These are phyloP conservation scores for Amauroascus verrucosus DNA, from an alignment of 2,329 filamentous ascomycete genomes.

Conservation along the genomic window DNA sequence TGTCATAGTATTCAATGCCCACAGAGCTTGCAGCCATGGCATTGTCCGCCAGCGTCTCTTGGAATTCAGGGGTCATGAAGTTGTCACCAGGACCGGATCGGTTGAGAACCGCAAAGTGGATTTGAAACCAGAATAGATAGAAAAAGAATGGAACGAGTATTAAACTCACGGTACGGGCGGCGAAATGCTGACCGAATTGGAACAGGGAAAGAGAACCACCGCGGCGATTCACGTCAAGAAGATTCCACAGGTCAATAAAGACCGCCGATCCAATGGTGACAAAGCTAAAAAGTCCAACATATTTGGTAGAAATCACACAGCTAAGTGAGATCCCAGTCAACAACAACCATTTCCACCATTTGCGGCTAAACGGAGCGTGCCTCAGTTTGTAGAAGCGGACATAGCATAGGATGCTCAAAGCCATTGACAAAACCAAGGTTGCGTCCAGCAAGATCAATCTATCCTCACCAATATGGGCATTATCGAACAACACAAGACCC, in stretches of 20 bases:
- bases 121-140: conserved; percentile 99
- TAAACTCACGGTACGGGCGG: conserved; percentile 71
- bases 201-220: conserved; percentile 69
- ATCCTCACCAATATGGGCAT: conserved; percentile 94
- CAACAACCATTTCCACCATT: conserved; percentile 99
- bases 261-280: conserved; percentile 93
- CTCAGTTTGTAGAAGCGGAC: conserved; percentile 96
- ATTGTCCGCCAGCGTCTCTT: conserved; percentile 93
- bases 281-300: conserved; percentile 93
- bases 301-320: conserved; percentile 97
- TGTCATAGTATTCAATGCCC: conserved; percentile 81
- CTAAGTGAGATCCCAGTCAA: conserved; percentile 88
- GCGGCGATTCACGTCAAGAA: conserved; percentile 77
- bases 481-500: conserved; percentile 83
- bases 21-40: conserved; percentile 79
- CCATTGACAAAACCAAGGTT: conserved; percentile 90
- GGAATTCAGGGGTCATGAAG: conserved; percentile 97
- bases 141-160: conserved; percentile 91
- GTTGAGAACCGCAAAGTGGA: conserved; percentile 84
- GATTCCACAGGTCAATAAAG: conserved; percentile 85
- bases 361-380: conserved; percentile 77
- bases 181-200: conserved; percentile 81
- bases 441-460: conserved; percentile 90
- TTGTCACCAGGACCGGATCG: conserved; percentile 91
- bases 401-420: conserved; percentile 84